Base-by-base conservation (phyloP, 2,329 filamentous ascomycete genomes). In the Ophiocordyceps unilateralis region DNA sequence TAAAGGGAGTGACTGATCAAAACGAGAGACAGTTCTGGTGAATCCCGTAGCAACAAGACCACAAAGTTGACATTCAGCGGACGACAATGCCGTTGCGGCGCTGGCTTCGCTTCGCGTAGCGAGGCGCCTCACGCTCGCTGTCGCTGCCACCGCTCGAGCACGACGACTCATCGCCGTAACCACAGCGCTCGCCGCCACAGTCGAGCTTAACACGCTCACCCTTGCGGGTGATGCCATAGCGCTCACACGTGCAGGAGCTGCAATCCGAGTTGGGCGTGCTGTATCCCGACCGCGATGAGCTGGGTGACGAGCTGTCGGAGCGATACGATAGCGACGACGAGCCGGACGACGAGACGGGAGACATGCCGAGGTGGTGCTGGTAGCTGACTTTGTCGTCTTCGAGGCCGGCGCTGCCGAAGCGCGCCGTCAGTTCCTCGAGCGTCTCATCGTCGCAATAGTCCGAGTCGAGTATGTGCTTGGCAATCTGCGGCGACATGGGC, bases 181-280 rank as follows among this genome's bases (percentile, higher is more conserved):
- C 84, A 66, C 89, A 95, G 60, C 85, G 81, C 48, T 78, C 70
- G 53, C 89, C 89, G 53, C 87, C 87, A 58, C 89, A 96, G 75
- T 95, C 88, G 62, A 95, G 78, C 75, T 89, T 91, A 74, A 96
- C 83, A 56, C 88, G 81, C 63, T 93, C 83, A 58, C 88, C 87
- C 62, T 81, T 80, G 66, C 87, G 83, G 50, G 88, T 95, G 70
- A 96, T 93, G 54, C 88, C 89, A 69, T 91, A 95, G 67, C 88
- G 84, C 64, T 95, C 86, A 68, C 89, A 96, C 50, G 81, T 87
- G 77, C 91, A 96, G 60, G 73, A 74, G 56, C 74, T 80, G 65
- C 77, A 78, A 56, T 82, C 83, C 42, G 82, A 86, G 63, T 72
- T 72, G 48, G 82, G 82, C 48, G 79, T 83, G 70, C 84, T 86